Evolutionary conservation across 495 filamentous ascomycete genomes (phyloP).

Genomic region (Cladorrhinum samala): DNA sequence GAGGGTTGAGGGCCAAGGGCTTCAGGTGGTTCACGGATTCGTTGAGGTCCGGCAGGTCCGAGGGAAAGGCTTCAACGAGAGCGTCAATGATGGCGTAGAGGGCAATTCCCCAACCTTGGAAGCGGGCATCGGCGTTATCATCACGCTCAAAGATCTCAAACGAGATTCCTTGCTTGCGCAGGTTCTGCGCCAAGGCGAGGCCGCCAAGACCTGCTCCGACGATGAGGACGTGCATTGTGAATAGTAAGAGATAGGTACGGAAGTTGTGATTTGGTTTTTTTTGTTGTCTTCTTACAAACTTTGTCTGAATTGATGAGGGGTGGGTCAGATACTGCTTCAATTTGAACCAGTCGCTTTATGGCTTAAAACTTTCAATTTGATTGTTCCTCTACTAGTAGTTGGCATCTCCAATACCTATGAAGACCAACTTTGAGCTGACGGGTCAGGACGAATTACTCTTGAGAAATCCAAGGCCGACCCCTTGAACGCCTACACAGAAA

Average conservation of each 20-base stretch:
- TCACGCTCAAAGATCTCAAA: conserved; percentile 45
- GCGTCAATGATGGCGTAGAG: conserved; percentile 26
- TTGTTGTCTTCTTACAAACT: too few species aligned
- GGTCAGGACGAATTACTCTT: too few species aligned
- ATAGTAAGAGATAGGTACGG: not conserved
- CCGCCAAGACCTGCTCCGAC: conserved; percentile 45
- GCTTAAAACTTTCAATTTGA: too few species aligned
- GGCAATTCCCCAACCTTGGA: conserved; percentile 27
- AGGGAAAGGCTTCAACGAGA: conserved; percentile 21
- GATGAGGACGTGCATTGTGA: conserved; percentile 28
- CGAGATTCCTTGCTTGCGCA: conserved; percentile 40
- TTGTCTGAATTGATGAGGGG: too few species aligned
- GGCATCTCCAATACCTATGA: too few species aligned
- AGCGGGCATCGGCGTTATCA: conserved; percentile 12
- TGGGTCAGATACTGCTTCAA: too few species aligned
- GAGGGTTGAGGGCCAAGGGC: conserved; percentile 20
- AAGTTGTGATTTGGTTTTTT: too few species aligned
- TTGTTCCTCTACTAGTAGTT: too few species aligned
- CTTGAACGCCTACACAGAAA: too few species aligned
- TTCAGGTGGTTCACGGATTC: conserved; percentile 23
- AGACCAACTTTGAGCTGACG: too few species aligned
- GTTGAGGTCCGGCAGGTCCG: conserved; percentile 20
- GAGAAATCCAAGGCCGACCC: too few species aligned
- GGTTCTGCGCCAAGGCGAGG: conserved; percentile 42
- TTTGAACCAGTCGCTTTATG: too few species aligned